Base-by-base conservation (phyloP, 208 protist genomes). In the Naegleria gruberi region DNA sequence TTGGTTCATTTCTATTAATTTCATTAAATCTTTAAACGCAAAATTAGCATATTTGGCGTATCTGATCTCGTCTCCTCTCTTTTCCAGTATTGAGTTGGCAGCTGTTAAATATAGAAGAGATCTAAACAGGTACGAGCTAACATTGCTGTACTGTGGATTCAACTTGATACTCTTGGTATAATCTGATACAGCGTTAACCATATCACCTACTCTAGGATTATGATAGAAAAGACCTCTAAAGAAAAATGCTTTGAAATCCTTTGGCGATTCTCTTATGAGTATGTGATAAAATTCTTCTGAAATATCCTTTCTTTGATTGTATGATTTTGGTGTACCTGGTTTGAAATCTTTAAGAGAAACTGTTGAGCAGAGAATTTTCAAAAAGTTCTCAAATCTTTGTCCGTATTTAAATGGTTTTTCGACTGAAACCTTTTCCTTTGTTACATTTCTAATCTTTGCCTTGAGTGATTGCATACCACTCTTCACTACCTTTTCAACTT, bases 401-500 rank as follows among this genome's bases (percentile, higher is more conserved):
- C 30, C 37, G n/a, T 86, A 86, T 40, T 86, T 86, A 10, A 86
- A 46, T n/a, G 82, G 82, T n/a, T 86, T 86, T 26, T 42, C 42
- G 15, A 86, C 82, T 4, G 42, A 47, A 6, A 86, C 82, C n/a
- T 44, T 42, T 86, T 86, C 82, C 41, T 46, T 42, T 15, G 15
- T 40, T 4, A 15, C 23, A 42, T 42, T 46, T 26, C 42, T 46
- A 37, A 86, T 86, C 45, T 86, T 86, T 5, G 42, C 19, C 45
- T 86, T 86, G 82, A 86, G 41, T 30, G 34, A 73, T 95, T 95
- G 94, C 95, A 97, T 47, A 95, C 96, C 89, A 23, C 93, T 94
- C 90, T 97, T 97, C 23, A 96, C 45, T 4, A 91, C 45, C 47
- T 95, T 95, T 90, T 98, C 97, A 0, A 96, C 44, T 10, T 88